Conservation (phyloP, 176 grass and related monocot genomes). For the Areca catechu region DNA sequence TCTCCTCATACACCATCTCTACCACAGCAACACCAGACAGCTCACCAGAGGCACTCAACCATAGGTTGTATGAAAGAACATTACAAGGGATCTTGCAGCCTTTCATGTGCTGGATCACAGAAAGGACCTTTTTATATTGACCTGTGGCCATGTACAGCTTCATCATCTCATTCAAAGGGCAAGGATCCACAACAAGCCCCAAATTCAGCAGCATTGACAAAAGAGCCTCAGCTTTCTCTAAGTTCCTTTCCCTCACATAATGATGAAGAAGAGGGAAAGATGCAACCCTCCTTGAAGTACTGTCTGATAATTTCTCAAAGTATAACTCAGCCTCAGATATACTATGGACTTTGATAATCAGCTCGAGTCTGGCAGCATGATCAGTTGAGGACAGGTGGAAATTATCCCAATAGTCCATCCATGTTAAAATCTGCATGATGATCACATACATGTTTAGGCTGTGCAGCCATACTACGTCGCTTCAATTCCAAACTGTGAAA, state of each 20-base stretch:
- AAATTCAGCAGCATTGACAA: conserved; percentile 60
- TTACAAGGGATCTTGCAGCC: conserved; percentile 48
- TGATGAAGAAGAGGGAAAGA: conserved; percentile 65
- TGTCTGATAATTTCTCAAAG: conserved; percentile 35
- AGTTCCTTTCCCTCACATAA: conserved; percentile 59
- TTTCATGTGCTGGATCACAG: conserved; percentile 57
- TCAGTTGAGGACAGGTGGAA: conserved; percentile 37
- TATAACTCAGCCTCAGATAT: conserved; percentile 55
- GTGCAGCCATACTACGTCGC: neutral
- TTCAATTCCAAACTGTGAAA: neutral
- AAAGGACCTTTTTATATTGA: conserved; percentile 35
- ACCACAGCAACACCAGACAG: conserved; percentile 36
- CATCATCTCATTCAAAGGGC: conserved; percentile 77
- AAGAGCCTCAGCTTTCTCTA: conserved; percentile 53
- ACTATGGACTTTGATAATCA: conserved; percentile 47
- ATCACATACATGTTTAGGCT: neutral
- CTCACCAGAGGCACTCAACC: conserved; percentile 51
- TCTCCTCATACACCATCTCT: conserved; percentile 48
- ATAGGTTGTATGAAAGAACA: conserved; percentile 65
- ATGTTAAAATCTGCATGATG: conserved; percentile 58
- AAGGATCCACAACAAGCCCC: conserved; percentile 56
- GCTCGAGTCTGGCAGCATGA: conserved; percentile 51
- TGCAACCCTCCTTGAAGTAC: conserved; percentile 51
- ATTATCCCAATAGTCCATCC: conserved; percentile 46
- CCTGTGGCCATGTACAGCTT: conserved; percentile 57